Base-by-base conservation (phyloP, 116 monocot species). In the Trichopus zeylanicus region DNA sequence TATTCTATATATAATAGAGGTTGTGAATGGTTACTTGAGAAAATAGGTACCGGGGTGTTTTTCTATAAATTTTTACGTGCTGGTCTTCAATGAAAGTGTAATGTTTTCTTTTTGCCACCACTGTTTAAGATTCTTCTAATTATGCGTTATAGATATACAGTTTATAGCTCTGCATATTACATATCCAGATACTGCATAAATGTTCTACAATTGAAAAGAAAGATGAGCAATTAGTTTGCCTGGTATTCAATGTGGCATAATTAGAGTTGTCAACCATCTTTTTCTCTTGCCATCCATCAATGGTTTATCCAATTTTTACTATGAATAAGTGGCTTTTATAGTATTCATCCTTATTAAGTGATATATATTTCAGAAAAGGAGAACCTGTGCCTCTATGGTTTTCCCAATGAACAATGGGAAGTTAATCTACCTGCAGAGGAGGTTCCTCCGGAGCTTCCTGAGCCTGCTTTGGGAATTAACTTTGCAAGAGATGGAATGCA, bases 401-500 rank as follows among this genome's bases (percentile, higher is more conserved):
- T 69, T 56, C 76, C 81, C 18, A 73, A 51, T 48, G 81, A 77
- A 53, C 58, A 60, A n/a, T 81, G 81, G 81, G 77, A 76, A 61
- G 81, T 77, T 49, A 81, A 65, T 57, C 55, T 77, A 46, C 76
- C 81, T 19, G 77, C 72, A n/a, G 81, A 81, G 64, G 71, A 76
- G 32, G 81, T 81, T 42, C 81, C 81, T 7, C 76, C 81, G 22
- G 76, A 76, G 69, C 55, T 81, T 31, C 81, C 81, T 42, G 81
- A 81, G 31, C 81, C 81, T 65, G 81, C 68, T 29, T 52, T 81
- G 12, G 81, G 81, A 53, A 81, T 81, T 29, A 81, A 85, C 67
- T 80, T 85, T 67, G 85, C 85, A 35, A 73, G 85, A 64, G 85
- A 85, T 59, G 81, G 85, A 37, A 85, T 85, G 85, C 74, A 80